Base-by-base conservation (phyloP, 805 yeast species). In the Cyberlindnera maritima region DNA sequence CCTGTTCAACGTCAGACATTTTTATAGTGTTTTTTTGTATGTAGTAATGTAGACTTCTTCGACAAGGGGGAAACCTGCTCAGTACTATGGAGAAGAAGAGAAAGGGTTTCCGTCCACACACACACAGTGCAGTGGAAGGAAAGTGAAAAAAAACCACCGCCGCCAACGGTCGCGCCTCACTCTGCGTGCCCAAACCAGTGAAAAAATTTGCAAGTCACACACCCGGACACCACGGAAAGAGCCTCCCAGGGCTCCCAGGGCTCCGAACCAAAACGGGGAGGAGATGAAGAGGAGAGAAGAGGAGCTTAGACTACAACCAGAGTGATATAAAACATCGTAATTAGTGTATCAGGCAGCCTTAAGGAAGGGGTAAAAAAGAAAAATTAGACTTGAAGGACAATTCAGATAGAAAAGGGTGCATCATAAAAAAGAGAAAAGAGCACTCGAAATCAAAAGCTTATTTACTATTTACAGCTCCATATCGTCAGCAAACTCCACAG, bases 1-100 rank as follows among this genome's bases (percentile, higher is more conserved):
- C 83, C 69, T 78, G 80, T 74, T 77, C 83, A 77, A 83, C 83
- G 87, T 90, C 97, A 81, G 96, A 90, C 97, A 85, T 80, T 66
- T 63, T 36, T 44, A 29, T 41, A 19, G 15, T 37, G 28, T 13
- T 35, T 46, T 50, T 45, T 31, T 39, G 39, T 56, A 31, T 39
- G 39, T 56, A 49, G 39, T 46, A 56, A 53, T 53, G 62, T 65
- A 66, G 88, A 82, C 88, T 82, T 82, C 88, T 81, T 82, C 87
- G 87, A 73, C 84, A 80, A 81, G 37, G 54, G n/a, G 11, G 56
- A 52, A 50, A 47, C 57, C 80, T 77, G 82, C 84, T 79, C 84
- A 79, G 84, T 79, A 68, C 72, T 62, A 48, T 48, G 41, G 19
- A 29, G 51, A 45, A 38, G 29, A 36, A 34, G 26, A 28, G 32